A percentile compares a stretch with the other conserved stretches of the same genome.
Evolutionary conservation across 23 red algal genomes (phyloP).

Genomic region (Gracilaria domingensis): DNA sequence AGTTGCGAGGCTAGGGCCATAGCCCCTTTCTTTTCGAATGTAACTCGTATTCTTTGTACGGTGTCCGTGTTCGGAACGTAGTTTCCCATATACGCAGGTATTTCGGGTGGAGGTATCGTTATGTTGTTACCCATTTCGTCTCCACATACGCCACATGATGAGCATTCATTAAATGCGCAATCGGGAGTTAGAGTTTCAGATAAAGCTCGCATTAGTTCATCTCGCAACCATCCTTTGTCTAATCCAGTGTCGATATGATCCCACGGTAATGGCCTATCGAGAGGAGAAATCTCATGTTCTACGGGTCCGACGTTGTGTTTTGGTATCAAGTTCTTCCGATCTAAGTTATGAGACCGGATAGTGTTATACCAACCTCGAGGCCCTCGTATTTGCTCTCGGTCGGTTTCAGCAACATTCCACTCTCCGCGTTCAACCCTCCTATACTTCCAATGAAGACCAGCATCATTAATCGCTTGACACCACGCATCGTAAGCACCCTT

Average conservation of each 20-base stretch:
- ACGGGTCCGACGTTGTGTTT: background rate
- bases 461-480: constrained; percentile 69
- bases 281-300: background rate
- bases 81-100: constrained; percentile 52
- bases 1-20: constrained; percentile 68
- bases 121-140: constrained; percentile 81
- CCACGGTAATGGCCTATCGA: constrained; percentile 84
- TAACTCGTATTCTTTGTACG: constrained; percentile 57
- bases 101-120: constrained; percentile 48
- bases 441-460: constrained; percentile 74
- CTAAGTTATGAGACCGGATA: constrained; percentile 21
- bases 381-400: constrained; percentile 61
- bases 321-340: constrained; percentile 60
- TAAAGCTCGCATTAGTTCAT: constrained; percentile 83
- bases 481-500: constrained; percentile 71
- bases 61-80: constrained; percentile 40
- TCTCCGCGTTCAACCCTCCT: constrained; percentile 60
- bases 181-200: constrained; percentile 74
- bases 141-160: constrained; percentile 76
- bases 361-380: constrained; percentile 76
- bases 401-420: constrained; percentile 74
- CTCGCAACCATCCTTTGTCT: constrained; percentile 85
- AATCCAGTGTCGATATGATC: constrained; percentile 82
- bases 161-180: constrained; percentile 81
- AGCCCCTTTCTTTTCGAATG: constrained; percentile 51